Evolutionary conservation across 2,329 filamentous ascomycete genomes (phyloP).

Genomic region (Hypocreales sp.): DNA sequence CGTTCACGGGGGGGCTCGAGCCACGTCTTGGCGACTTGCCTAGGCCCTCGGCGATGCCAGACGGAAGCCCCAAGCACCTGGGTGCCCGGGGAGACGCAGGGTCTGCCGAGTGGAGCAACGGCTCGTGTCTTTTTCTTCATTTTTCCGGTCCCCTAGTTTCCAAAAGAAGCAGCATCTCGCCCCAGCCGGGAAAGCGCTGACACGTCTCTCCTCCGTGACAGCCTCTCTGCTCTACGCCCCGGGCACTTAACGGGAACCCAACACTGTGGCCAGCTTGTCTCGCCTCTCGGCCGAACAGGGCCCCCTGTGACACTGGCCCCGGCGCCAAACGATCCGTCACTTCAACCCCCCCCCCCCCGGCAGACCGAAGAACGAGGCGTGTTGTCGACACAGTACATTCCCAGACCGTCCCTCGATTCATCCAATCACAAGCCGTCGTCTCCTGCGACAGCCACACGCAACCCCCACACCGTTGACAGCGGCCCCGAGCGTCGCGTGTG

Average conservation of each 20-base stretch:
- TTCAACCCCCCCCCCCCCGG: slow-evolving; percentile 10
- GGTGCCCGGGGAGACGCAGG: too few species aligned
- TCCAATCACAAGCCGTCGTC: slow-evolving; percentile 41
- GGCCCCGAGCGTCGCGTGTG: slow-evolving; percentile 12
- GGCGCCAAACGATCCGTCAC: slow-evolving; percentile 3
- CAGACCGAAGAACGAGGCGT: slow-evolving; percentile 23
- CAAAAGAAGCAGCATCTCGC: slow-evolving; percentile 15
- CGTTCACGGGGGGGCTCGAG: too few species aligned
- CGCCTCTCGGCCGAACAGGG: background rate
- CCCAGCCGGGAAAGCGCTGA: slow-evolving; percentile 17
- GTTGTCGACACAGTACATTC: too few species aligned
- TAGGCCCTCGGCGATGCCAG: too few species aligned
- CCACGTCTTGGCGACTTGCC: too few species aligned
- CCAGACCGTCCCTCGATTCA: too few species aligned
- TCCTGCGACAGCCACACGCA: slow-evolving; percentile 25
- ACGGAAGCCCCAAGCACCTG: too few species aligned
- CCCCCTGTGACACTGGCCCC: slow-evolving; percentile 8
- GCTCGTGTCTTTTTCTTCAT: too few species aligned
- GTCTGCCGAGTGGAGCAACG: slow-evolving; percentile 9
- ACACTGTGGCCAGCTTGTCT: too few species aligned
- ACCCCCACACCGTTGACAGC: slow-evolving; percentile 11
- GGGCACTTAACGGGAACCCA: too few species aligned
- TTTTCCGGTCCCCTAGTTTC: too few species aligned
- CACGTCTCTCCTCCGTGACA: background rate
- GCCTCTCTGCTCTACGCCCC: background rate